Conservation (phyloP, 2,329 filamentous ascomycete species). For the Aureobasidium vineae region DNA sequence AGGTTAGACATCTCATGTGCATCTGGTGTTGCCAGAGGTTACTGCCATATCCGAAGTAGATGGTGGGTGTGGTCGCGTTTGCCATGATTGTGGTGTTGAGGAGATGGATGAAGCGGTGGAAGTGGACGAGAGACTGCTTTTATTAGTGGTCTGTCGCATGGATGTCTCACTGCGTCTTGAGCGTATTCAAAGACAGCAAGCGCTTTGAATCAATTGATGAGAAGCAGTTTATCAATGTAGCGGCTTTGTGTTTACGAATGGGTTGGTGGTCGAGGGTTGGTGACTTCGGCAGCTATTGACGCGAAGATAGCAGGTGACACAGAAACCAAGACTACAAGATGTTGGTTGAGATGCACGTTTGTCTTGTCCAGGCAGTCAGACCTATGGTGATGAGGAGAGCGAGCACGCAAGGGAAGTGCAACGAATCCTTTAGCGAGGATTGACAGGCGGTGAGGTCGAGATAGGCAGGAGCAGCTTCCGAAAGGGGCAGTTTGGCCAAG, state of each 20-base stretch:
- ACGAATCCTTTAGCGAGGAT: background rate
- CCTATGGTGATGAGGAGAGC: background rate
- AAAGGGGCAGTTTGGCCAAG: background rate
- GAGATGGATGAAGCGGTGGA: background rate
- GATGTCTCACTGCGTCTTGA: background rate
- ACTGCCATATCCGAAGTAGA: slow-evolving; percentile 28
- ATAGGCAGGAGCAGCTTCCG: slow-evolving; percentile 1
- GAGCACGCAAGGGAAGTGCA: slow-evolving; percentile 1
- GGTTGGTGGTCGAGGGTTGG: background rate
- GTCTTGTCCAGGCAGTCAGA: background rate
- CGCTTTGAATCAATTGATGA: background rate
- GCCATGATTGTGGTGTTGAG: slow-evolving; percentile 2
- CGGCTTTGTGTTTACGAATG: background rate
- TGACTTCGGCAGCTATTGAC: background rate
- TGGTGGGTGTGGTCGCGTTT: slow-evolving; percentile 5
- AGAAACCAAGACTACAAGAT: background rate
- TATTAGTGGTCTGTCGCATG: background rate
- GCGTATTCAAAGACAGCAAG: background rate
- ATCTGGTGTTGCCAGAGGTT: slow-evolving; percentile 68
- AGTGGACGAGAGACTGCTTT: background rate
- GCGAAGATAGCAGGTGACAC: background rate
- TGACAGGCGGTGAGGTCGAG: background rate
- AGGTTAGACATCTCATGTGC: slow-evolving; percentile 57
- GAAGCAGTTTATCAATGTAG: background rate
- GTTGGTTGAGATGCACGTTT: slow-evolving; percentile 6